These are phyloP conservation scores for Backusella parvicylindrica DNA, from an alignment of 192 early-diverging fungal species.

Conservation along the genomic window DNA sequence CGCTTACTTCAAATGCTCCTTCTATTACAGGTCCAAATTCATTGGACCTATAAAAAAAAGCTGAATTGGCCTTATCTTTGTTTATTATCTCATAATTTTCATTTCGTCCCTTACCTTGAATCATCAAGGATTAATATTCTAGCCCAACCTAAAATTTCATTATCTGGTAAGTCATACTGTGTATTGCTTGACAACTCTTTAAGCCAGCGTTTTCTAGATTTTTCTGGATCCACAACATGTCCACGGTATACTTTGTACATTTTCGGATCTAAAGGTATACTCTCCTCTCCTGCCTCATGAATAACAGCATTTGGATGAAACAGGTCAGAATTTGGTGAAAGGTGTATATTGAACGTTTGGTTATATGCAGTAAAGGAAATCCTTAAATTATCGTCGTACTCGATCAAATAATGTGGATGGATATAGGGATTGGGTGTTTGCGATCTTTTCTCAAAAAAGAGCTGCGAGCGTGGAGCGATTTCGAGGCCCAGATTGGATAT, in stretches of 20 bases:
- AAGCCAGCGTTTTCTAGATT: slow-evolving; percentile 18
- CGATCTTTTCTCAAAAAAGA: slow-evolving; percentile 12
- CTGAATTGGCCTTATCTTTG: background rate
- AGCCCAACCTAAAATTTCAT: slow-evolving; percentile 51
- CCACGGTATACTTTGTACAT: slow-evolving; percentile 46
- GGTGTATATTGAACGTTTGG: slow-evolving; percentile 58
- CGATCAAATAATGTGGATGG: slow-evolving; percentile 1
- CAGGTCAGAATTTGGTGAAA: slow-evolving; percentile 67
- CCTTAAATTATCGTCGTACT: slow-evolving; percentile 51
- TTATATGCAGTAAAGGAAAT: slow-evolving; percentile 59
- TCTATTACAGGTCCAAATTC: slow-evolving; percentile 40
- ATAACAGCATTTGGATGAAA: slow-evolving; percentile 60
- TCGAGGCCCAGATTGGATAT: background rate
- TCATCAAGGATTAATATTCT: slow-evolving; percentile 38
- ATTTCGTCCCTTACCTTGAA: slow-evolving; percentile 5
- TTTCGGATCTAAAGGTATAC: background rate
- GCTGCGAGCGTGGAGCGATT: slow-evolving; percentile 17
- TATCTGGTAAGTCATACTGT: background rate
- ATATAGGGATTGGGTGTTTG: slow-evolving; percentile 1
- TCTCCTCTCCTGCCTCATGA: background rate
- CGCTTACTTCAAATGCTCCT: slow-evolving; percentile 50
- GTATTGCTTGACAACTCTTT: background rate
- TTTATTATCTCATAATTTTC: slow-evolving; percentile 1
- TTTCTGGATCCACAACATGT: slow-evolving; percentile 7
- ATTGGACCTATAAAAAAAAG: slow-evolving; percentile 6